Evolutionary conservation across 2,329 filamentous ascomycete species (phyloP).

Genomic region (Colletotrichum salicis): DNA sequence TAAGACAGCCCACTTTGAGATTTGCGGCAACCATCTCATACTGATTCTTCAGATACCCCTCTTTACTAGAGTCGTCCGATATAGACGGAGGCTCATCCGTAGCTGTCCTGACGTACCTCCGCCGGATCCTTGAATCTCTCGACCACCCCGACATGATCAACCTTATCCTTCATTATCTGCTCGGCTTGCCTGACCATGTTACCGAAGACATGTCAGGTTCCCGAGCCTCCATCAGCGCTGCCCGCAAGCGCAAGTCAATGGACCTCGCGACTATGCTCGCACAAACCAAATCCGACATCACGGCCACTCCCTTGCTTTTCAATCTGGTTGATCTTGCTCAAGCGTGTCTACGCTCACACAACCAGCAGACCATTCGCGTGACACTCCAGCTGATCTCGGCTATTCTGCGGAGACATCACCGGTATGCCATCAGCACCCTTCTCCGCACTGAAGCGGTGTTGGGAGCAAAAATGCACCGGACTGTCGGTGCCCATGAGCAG

Average conservation of each 20-base stretch:
- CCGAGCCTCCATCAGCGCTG: constrained; percentile 69
- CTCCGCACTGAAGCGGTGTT: constrained; percentile 73
- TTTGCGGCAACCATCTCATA: constrained; percentile 19
- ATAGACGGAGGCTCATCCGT: constrained; percentile 96
- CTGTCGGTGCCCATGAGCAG: constrained; percentile 77
- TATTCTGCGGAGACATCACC: constrained; percentile 87
- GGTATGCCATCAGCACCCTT: constrained; percentile 82
- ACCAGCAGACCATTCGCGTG: constrained; percentile 88
- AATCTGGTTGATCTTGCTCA: constrained; percentile 92
- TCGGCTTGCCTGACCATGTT: constrained; percentile 77
- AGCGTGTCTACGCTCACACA: constrained; percentile 84
- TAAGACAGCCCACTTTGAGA: constrained; percentile 56
- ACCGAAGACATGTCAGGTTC: constrained; percentile 48
- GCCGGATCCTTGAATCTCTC: constrained; percentile 87
- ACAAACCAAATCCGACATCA: constrained; percentile 73
- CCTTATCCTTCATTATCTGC: constrained; percentile 89
- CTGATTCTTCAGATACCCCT: constrained; percentile 75
- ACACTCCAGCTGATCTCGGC: constrained; percentile 88
- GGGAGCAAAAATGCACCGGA: constrained; percentile 67
- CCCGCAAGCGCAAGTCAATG: constrained; percentile 87
- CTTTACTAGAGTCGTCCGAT: constrained; percentile 94
- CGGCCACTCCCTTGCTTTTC: constrained; percentile 86
- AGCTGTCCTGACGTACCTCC: constrained; percentile 92
- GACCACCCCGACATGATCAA: constrained; percentile 95
- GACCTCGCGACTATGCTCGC: constrained; percentile 85